Percentiles rank a stretch among this genome's conserved stretches.
Evolutionary conservation across 345 rosid genomes (phyloP).

Genomic region (Hevea brasiliensis): DNA sequence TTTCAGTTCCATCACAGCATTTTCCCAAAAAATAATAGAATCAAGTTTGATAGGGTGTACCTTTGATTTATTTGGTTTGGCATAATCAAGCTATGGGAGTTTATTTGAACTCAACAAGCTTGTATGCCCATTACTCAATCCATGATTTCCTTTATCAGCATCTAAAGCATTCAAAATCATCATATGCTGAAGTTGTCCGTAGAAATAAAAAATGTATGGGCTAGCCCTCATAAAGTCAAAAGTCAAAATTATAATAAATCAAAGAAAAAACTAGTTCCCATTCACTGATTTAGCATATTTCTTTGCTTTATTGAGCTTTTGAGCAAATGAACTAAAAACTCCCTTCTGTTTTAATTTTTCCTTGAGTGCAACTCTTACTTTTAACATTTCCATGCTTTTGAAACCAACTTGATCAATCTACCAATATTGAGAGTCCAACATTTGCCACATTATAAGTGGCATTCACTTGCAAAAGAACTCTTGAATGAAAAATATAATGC

Average conservation of each 20-base stretch:
- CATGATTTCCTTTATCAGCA: slow-evolving; percentile 29
- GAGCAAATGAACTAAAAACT: slow-evolving; percentile 40
- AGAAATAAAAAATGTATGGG: slow-evolving; percentile 18
- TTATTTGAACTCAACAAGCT: slow-evolving; percentile 34
- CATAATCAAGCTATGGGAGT: slow-evolving; percentile 50
- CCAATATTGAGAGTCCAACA: slow-evolving; percentile 22
- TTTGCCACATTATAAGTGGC: slow-evolving; percentile 11
- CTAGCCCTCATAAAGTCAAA: slow-evolving; percentile 22
- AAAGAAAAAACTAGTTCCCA: slow-evolving; percentile 41
- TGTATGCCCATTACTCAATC: slow-evolving; percentile 7
- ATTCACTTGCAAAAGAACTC: background rate
- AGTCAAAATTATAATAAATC: slow-evolving; percentile 19
- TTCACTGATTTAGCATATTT: slow-evolving; percentile 56
- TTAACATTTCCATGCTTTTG: slow-evolving; percentile 81
- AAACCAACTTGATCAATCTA: slow-evolving; percentile 62
- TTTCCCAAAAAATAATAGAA: background rate
- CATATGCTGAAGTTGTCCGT: slow-evolving; percentile 71
- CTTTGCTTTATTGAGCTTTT: slow-evolving; percentile 48
- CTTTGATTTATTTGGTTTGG: slow-evolving; percentile 58
- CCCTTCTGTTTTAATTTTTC: slow-evolving; percentile 74
- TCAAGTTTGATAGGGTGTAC: slow-evolving; percentile 31
- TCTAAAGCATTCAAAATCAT: slow-evolving; percentile 68
- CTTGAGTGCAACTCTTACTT: slow-evolving; percentile 80
- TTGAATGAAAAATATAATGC: background rate
- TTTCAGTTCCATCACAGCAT: too few relatives aligned